Evolutionary conservation across 176 grass and related monocot genomes (phyloP).

Genomic region (Musa itinerans): DNA sequence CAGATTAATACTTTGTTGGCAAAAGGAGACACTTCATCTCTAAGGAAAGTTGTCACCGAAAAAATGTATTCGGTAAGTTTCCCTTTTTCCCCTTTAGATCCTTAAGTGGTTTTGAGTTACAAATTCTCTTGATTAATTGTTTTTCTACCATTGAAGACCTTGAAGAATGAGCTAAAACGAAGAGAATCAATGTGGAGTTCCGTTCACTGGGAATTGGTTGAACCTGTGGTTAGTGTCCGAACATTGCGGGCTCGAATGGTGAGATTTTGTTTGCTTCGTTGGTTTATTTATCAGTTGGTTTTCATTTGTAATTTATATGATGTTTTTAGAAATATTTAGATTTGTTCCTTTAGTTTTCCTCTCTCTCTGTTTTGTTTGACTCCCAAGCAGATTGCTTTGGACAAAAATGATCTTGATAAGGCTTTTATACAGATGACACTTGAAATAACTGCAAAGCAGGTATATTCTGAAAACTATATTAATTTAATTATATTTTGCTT

Average conservation of each 20-base stretch:
- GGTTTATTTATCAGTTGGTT: background rate
- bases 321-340: constrained; percentile 17
- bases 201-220: constrained; percentile 76
- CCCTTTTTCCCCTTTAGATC: constrained; percentile 7
- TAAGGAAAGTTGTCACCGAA: constrained; percentile 70
- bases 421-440: constrained; percentile 82
- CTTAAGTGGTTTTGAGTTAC: constrained; percentile 4
- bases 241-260: constrained; percentile 96
- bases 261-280: constrained; percentile 23
- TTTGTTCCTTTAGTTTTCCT: background rate
- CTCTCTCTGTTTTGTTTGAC: constrained; percentile 18
- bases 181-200: constrained; percentile 72
- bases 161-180: constrained; percentile 92
- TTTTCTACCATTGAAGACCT: constrained; percentile 32
- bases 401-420: constrained; percentile 85
- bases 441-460: constrained; percentile 81
- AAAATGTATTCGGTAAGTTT: constrained; percentile 92
- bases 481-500: background rate
- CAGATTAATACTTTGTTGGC: constrained; percentile 82
- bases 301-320: background rate
- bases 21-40: constrained; percentile 59
- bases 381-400: constrained; percentile 56
- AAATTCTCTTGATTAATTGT: constrained; percentile 17
- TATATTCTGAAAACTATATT: constrained; percentile 21
- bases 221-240: constrained; percentile 55